Conservation (phyloP, 495 filamentous ascomycete species). For the Hypoxylon fragiforme region DNA sequence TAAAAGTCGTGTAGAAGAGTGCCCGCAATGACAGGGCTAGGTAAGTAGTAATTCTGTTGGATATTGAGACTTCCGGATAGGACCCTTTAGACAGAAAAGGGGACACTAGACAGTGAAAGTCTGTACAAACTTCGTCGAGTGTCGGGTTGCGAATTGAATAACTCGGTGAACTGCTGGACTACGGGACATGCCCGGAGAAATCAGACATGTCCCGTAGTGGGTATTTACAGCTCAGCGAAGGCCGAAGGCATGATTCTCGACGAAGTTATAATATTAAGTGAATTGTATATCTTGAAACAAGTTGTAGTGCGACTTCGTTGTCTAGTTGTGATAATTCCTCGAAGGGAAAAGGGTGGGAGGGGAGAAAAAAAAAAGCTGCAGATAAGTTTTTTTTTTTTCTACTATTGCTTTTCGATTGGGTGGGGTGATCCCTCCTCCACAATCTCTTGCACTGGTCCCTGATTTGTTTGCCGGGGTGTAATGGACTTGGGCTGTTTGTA, state of each 20-base stretch:
- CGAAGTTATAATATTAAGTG: constrained; percentile 61
- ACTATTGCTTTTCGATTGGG: constrained; percentile 38
- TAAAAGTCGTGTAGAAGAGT: constrained; percentile 12
- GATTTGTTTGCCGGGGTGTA: constrained; percentile 19
- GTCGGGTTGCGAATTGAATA: constrained; percentile 64
- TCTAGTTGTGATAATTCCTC: constrained; percentile 50
- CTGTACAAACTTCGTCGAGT: constrained; percentile 74
- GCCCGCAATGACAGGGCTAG: constrained; percentile 22
- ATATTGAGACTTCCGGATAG: constrained; percentile 33
- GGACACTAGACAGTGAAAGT: constrained; percentile 49
- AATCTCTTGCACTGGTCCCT: constrained; percentile 13
- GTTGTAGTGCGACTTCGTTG: constrained; percentile 69
- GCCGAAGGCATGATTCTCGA: constrained; percentile 84
- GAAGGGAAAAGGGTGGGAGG: constrained; percentile 36
- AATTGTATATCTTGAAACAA: constrained; percentile 41
- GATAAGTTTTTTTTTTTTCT: constrained; percentile 39
- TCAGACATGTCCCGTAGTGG: constrained; percentile 72
- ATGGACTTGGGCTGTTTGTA: constrained; percentile 15
- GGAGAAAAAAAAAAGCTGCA: constrained; percentile 34
- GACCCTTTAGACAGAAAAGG: constrained; percentile 16
- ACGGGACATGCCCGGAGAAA: constrained; percentile 53
- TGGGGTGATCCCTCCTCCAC: constrained; percentile 30
- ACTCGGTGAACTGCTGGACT: constrained; percentile 86
- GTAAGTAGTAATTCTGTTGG: constrained; percentile 29
- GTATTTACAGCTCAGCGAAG: constrained; percentile 93